These are phyloP conservation scores for Daldinia vernicosa DNA, from an alignment of 495 filamentous ascomycete genomes.

Conservation along the genomic window DNA sequence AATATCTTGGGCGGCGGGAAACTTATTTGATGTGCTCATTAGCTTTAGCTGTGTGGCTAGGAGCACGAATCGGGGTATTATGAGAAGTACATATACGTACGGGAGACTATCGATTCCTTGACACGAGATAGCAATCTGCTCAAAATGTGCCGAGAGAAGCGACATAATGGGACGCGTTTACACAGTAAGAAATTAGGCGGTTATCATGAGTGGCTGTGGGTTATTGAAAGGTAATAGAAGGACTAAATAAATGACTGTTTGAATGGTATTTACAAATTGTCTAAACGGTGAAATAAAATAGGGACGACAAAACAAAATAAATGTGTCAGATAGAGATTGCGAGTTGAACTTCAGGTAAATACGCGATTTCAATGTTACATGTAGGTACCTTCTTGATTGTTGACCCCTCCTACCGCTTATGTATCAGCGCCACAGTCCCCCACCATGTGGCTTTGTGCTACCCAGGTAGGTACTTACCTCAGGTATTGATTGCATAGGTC, in stretches of 20 bases:
- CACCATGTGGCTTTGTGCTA: conserved; percentile 27
- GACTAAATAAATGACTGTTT: not conserved
- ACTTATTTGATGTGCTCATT: conserved; percentile 57
- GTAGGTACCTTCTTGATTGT: not conserved
- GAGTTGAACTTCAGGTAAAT: not conserved
- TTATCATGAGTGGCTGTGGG: not conserved
- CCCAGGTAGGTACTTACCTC: not conserved
- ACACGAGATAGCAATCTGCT: conserved; percentile 88
- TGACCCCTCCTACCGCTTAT: conserved; percentile 3
- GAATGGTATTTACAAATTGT: not conserved
- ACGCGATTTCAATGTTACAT: not conserved
- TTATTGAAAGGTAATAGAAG: not conserved
- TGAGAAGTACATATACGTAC: conserved; percentile 56
- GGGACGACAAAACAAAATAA: not conserved
- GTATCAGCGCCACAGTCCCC: conserved; percentile 15
- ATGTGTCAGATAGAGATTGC: not conserved
- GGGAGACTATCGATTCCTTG: conserved; percentile 84
- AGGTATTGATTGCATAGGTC: too few relatives aligned
- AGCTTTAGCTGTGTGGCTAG: not conserved
- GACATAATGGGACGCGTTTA: conserved; percentile 61
- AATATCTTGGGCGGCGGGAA: conserved; percentile 95
- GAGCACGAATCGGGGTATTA: not conserved
- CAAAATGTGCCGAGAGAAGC: conserved; percentile 82
- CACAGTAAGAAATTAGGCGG: not conserved
- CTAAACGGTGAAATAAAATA: not conserved